Conservation (phyloP, 2,329 filamentous ascomycete species). For the Orbilia javanica region DNA sequence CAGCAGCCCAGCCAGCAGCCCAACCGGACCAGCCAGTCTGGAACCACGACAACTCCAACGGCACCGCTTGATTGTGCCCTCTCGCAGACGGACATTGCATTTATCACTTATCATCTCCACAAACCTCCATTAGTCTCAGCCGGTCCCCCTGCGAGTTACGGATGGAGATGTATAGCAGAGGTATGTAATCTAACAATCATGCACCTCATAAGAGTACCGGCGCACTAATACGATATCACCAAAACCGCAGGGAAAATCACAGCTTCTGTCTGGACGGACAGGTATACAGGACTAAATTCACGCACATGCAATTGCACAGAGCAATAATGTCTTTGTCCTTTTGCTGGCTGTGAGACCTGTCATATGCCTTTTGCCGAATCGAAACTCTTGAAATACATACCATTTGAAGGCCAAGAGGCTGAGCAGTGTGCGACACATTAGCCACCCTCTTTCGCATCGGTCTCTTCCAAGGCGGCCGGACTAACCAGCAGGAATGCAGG, state of each 20-base stretch:
- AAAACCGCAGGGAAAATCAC: no score
- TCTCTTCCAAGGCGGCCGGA: neutral
- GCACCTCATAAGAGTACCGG: no score
- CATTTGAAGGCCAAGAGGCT: slow-evolving; percentile 4
- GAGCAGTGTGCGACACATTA: neutral
- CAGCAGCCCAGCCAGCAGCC: slow-evolving; percentile 7
- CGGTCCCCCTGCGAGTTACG: no score
- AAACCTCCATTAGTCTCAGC: neutral
- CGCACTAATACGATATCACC: neutral
- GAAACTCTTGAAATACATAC: no score
- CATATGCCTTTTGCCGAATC: no score
- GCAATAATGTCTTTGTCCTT: neutral
- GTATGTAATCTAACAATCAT: no score
- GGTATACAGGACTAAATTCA: neutral
- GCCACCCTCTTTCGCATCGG: slow-evolving; percentile 5
- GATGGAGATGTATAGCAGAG: no score
- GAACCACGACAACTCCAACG: neutral
- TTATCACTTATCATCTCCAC: neutral
- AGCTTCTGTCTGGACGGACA: neutral
- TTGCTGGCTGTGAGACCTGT: no score
- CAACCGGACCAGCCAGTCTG: slow-evolving; percentile 1
- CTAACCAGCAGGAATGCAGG: slow-evolving; percentile 2
- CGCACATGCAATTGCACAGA: no score
- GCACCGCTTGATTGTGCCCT: neutral
- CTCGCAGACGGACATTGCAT: slow-evolving; percentile 2